Evolutionary conservation across 2,329 filamentous ascomycete species (phyloP), one percentile per base, ranked within the genome.

Genomic region (Canariomyces notabilis): DNA sequence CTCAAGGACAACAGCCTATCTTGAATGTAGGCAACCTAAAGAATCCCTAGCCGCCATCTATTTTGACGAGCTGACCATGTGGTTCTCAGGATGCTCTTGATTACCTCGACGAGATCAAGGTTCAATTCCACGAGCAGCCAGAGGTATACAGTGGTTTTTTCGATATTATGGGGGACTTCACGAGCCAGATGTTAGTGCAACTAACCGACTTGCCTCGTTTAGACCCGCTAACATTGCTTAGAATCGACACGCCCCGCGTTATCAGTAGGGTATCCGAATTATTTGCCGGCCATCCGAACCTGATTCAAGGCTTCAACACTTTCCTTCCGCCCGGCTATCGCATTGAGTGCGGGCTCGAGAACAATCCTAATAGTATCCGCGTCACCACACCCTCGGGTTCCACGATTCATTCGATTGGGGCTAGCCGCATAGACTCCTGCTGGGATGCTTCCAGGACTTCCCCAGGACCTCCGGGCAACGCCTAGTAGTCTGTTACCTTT

Each of bases 151-250:
- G 97, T 61, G 78, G 87, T 31, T 97, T 98, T 59, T 71, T 98
- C 36, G 93, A 98, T 59, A 98, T 98, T 39, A 98, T 98, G 93
- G 97, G 97, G 63, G 93, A 98, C 59, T 98, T 98, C 66, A 98
- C 97, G 69, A 95, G 89, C 59, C 91, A 95, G 69, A 89, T 90
- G 80, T 90, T 73, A 70, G 85, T 77, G 11, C 9, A 45, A 6
- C 26, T 20, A 21, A 14, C 23, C 7, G 6, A 37, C 35, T 33
- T 35, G 21, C 39, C 32, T 18, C n/a, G 36, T 26, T 21, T 16
- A 8, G 16, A 20, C 4, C 21, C 18, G 46, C 59, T 59, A 50
- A 57, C 37, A 2, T 37, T 6, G 20, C 20, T 20, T 48, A 84
- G 86, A 4, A 98, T 98, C 59, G 93, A 98, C 64, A 98, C 93